These are phyloP conservation scores for Astragalus glycyphyllos DNA, from an alignment of 306 rosid genomes.

Conservation along the genomic window DNA sequence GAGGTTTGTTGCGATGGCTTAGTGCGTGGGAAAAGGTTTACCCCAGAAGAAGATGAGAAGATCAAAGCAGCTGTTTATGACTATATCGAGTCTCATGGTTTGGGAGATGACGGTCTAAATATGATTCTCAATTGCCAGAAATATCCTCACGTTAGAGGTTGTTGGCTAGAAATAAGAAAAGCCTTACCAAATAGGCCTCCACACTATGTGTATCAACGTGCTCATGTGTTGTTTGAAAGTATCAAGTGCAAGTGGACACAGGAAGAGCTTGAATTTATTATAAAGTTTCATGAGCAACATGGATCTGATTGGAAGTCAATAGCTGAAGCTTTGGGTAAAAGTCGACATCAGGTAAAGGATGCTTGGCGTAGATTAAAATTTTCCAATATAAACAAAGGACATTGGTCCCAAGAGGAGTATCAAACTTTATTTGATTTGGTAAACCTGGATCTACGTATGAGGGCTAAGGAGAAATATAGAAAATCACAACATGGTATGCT, in stretches of 20 bases:
- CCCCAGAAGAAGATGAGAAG: conserved; percentile 72
- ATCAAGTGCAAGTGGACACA: conserved; percentile 55
- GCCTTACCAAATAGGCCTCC: conserved; percentile 63
- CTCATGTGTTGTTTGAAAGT: conserved; percentile 66
- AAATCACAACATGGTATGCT: conserved; percentile 70
- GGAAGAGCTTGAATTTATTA: conserved; percentile 61
- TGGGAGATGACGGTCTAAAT: conserved; percentile 71
- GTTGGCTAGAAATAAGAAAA: conserved; percentile 72
- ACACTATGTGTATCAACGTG: conserved; percentile 53
- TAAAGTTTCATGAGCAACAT: conserved; percentile 47
- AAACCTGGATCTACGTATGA: conserved; percentile 66
- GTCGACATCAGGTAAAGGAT: conserved; percentile 74
- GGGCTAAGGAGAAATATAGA: conserved; percentile 55
- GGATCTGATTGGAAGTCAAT: conserved; percentile 69
- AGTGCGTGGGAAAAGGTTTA: conserved; percentile 65
- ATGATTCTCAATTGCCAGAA: conserved; percentile 51
- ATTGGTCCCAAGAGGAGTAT: conserved; percentile 76
- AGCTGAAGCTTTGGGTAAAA: conserved; percentile 65
- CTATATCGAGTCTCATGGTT: conserved; percentile 55
- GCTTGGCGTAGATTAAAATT: conserved; percentile 68
- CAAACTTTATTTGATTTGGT: conserved; percentile 75
- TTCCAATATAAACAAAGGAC: conserved; percentile 47
- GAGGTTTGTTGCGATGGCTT: conserved; percentile 53
- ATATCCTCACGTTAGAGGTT: conserved; percentile 48
- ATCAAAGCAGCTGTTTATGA: conserved; percentile 55